phyloP scores from a whole-genome alignment of 805 yeast species.

The Groenewaldozyma tartarivorans region DNA sequence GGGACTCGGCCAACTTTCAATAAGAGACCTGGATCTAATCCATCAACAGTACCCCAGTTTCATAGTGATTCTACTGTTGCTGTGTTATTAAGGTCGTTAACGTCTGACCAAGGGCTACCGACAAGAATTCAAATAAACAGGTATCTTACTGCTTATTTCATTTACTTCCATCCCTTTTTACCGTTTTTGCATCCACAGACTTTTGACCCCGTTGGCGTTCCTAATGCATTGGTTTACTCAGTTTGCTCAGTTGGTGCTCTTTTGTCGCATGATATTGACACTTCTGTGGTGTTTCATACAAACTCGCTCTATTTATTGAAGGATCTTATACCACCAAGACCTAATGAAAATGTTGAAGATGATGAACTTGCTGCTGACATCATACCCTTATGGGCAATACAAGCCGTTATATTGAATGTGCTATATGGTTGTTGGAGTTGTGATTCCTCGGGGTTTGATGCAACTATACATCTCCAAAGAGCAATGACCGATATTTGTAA shows the following conservation, averaged over 20 bases:
- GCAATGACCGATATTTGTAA: background rate
- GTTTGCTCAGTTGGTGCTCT: constrained; percentile 28
- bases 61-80: constrained; percentile 4
- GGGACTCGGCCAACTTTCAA: background rate
- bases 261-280: constrained; percentile 20
- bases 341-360: too few species aligned
- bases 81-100: constrained; percentile 1
- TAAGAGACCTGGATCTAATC: background rate
- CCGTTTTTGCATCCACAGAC: constrained; percentile 28
- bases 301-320: constrained; percentile 22
- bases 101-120: constrained; percentile 8
- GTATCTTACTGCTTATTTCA: constrained; percentile 25
- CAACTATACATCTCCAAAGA: constrained; percentile 13
- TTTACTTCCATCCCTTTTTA: constrained; percentile 25
- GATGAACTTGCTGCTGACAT: too few species aligned
- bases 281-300: constrained; percentile 21
- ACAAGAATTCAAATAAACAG: constrained; percentile 22
- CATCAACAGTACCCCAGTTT: background rate
- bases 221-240: constrained; percentile 25
- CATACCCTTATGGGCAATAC: constrained; percentile 24
- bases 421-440: constrained; percentile 25
- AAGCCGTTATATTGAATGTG: constrained; percentile 21
- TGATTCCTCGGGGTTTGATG: constrained; percentile 24
- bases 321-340: background rate
- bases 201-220: constrained; percentile 22